A percentile compares a stretch with the other conserved stretches of the same genome.
These are phyloP conservation scores for Microcos paniculata DNA, from an alignment of 345 rosid genomes.

Conservation along the genomic window DNA sequence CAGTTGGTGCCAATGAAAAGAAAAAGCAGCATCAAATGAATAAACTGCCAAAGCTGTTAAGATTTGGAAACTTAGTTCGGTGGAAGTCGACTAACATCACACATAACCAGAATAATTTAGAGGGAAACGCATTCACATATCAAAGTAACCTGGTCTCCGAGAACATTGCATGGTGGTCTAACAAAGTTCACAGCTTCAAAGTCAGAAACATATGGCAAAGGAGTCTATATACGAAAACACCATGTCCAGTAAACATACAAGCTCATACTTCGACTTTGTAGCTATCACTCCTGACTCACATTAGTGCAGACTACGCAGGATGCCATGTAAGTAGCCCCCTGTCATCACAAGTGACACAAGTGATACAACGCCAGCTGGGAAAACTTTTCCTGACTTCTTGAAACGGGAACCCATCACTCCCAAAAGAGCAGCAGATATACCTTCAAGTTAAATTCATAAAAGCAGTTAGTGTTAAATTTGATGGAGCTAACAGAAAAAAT, in stretches of 20 bases:
- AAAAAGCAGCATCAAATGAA: background rate
- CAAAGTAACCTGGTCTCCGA: background rate
- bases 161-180: background rate
- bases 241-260: background rate
- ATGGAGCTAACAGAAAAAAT: background rate
- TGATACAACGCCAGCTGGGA: constrained; percentile 90
- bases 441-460: constrained; percentile 33
- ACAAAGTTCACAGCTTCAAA: background rate
- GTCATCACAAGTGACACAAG: constrained; percentile 75
- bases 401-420: constrained; percentile 89
- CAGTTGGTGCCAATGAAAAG: background rate
- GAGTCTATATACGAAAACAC: background rate
- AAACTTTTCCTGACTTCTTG: constrained; percentile 64
- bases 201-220: background rate
- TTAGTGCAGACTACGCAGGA: constrained; percentile 60
- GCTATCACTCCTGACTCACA: background rate
- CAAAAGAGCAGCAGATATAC: constrained; percentile 62
- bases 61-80: background rate
- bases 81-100: background rate
- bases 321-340: constrained; percentile 80
- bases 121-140: background rate
- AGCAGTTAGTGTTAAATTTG: background rate
- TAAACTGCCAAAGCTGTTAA: background rate
- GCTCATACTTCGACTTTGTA: background rate
- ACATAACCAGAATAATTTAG: background rate